Evolutionary conservation across 2,329 filamentous ascomycete genomes (phyloP).

Genomic region (Colletotrichum kahawae): DNA sequence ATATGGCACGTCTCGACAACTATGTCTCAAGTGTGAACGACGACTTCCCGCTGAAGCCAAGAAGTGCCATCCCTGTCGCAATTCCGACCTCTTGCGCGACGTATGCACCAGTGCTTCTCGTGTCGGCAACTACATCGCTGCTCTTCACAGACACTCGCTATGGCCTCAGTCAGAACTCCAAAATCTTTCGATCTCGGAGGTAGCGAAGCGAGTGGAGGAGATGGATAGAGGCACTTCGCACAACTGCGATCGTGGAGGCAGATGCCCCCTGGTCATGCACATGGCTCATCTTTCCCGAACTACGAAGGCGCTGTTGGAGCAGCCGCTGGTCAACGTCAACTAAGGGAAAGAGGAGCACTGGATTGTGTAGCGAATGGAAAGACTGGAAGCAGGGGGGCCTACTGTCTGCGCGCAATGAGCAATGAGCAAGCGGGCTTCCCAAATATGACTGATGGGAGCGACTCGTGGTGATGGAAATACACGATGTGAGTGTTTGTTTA

Average conservation of each 20-base stretch:
- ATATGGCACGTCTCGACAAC: background rate
- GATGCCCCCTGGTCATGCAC: background rate
- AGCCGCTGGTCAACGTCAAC: background rate
- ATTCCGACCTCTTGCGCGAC: background rate
- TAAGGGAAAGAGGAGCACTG: background rate
- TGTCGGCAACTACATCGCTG: background rate
- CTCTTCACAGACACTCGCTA: background rate
- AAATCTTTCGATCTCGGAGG: background rate
- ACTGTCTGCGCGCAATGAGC: background rate
- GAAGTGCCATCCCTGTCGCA: background rate
- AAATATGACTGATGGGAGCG: background rate
- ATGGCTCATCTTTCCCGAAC: fast-evolving
- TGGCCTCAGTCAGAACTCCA: background rate
- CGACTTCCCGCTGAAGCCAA: background rate
- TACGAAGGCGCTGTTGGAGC: background rate
- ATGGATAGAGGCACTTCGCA: background rate
- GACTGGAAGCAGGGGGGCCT: background rate
- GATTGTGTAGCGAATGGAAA: background rate
- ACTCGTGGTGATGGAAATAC: background rate
- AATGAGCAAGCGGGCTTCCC: background rate
- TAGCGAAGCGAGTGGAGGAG: background rate
- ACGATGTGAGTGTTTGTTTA: background rate
- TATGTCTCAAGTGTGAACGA: background rate
- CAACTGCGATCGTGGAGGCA: background rate
- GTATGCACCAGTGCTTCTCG: background rate